Evolutionary conservation across 306 rosid genomes (phyloP), one percentile per base, ranked within the genome.

Genomic region (Sindora glabra): DNA sequence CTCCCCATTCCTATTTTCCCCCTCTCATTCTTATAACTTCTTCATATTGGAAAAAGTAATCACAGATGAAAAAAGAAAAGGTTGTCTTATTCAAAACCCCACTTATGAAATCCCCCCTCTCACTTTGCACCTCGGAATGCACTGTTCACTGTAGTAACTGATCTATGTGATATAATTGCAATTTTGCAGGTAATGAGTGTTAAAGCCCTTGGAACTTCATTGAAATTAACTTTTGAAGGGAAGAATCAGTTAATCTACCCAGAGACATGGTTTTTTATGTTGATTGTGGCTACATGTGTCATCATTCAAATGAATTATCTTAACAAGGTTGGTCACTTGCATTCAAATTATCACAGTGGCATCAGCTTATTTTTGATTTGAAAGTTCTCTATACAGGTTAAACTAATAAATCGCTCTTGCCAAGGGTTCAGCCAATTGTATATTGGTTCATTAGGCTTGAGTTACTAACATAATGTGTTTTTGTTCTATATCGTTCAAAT

Each of bases 101-200:
- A n/a, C n/a, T n/a, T n/a, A n/a, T n/a, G n/a, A n/a, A n/a, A n/a
- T n/a, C n/a, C n/a, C n/a, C n/a, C n/a, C n/a, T n/a, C n/a, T n/a
- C n/a, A n/a, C n/a, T n/a, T n/a, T n/a, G n/a, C n/a, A n/a, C n/a
- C n/a, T n/a, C n/a, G n/a, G n/a, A n/a, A n/a, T n/a, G n/a, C n/a
- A n/a, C n/a, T n/a, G n/a, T n/a, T n/a, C n/a, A n/a, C 21, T 46
- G 59, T 34, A 30, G 18, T 2, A 5, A 30, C 70, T 67, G 40
- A 51, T 62, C 8, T 10, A n/a, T 46, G 3, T 53, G 33, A 24
- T n/a, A 24, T 50, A 48, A 24, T 19, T 64, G 46, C 16, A 23
- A 39, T 55, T 75, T 32, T 78, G 62, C 84, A 89, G 97, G 97
- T 89, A 64, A 86, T 89, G 97, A 86, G 97, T 71, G 95, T 89